Base-by-base conservation (phyloP, 331 rosid species). In the Erythrophleum ivorense region DNA sequence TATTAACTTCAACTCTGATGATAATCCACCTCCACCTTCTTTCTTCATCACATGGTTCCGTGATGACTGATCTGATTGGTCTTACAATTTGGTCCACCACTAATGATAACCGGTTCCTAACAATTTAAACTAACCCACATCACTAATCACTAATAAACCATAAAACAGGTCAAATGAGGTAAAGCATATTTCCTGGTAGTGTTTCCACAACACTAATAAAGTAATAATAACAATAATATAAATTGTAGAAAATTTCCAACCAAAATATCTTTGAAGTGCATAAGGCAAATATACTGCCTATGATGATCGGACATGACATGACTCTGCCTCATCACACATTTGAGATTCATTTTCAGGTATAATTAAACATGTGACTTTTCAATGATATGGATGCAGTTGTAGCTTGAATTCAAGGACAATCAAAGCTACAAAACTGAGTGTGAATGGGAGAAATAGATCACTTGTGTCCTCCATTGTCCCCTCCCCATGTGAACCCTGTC, bases 401-500 rank as follows among this genome's bases (percentile, higher is more conserved):
- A 49, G 34, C 68, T 59, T 59, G 3, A 24, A 65, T 57, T 71
- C 12, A 59, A 41, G 71, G 58, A 85, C 74, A 85, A 81, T 48
- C 18, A 57, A 71, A 77, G 78, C 36, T 71, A 80, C 38, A 86
- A 58, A 67, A 24, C 81, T 82, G 21, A 14, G 59, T 38, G 29
- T 24, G 29, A 24, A 24, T 3, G 18, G 55, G 58, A 73, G 84
- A 71, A 86, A 79, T 43, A 82, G 79, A 82, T 63, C 21, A 79
- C 12, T 76, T 65, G 77, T 48, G 46, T 82, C 79, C 73, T 62
- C 60, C 57, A 79, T 79, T 71, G 62, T 79, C 3, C 84, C 86
- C 70, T 76, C 84, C 85, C 89, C 89, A 83, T 80, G 89, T 86
- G 89, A 76, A 76, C 75, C 59, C 63, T 64, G 86, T 55, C 68